Conservation (phyloP, 2,329 filamentous ascomycete genomes). For the Remersonia thermophila region DNA sequence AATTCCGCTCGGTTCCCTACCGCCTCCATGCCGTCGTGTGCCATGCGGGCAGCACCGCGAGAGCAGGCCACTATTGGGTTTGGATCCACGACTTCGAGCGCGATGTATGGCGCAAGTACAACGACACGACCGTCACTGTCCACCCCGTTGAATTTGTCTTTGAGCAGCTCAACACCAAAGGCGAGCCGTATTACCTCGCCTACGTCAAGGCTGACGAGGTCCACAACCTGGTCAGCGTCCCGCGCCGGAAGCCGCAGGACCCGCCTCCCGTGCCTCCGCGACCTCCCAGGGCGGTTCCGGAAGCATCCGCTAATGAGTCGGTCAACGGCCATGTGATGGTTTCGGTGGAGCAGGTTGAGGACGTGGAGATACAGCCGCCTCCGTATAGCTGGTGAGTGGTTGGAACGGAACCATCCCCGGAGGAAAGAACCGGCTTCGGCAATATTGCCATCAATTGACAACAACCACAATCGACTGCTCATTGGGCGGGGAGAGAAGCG, state of each 20-base stretch:
- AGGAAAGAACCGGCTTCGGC: not conserved
- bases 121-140: constrained; percentile 70
- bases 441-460: no score
- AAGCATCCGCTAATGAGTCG: not conserved
- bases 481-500: no score
- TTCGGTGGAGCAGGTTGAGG: constrained; percentile 1
- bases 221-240: constrained; percentile 18
- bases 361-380: constrained; percentile 1
- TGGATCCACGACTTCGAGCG: constrained; percentile 85
- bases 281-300: not conserved
- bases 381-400: not conserved
- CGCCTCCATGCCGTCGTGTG: constrained; percentile 86
- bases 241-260: constrained; percentile 6
- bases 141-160: constrained; percentile 62
- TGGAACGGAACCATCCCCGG: not conserved
- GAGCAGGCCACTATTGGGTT: constrained; percentile 88
- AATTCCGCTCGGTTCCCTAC: constrained; percentile 57
- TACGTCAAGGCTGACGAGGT: constrained; percentile 23
- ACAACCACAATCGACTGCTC: no score
- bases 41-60: constrained; percentile 56
- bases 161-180: constrained; percentile 49
- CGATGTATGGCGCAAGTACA: constrained; percentile 82
- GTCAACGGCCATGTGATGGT: constrained; percentile 1
- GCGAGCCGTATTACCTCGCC: constrained; percentile 47
- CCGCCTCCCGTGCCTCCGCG: constrained; percentile 5